phyloP scores from a whole-genome alignment of 331 rosid species.

The Malus hybrid region DNA sequence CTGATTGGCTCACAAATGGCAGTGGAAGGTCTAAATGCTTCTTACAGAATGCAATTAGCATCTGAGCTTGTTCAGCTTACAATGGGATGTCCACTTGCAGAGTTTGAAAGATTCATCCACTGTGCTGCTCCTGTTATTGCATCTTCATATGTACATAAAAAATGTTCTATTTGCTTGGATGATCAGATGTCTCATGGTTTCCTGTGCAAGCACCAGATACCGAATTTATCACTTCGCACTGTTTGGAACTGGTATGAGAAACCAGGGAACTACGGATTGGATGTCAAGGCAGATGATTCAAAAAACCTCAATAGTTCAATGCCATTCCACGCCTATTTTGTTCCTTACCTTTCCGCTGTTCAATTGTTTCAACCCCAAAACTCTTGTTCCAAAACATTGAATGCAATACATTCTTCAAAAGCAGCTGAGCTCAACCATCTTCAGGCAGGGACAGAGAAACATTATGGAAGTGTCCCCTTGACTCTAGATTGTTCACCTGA shows the following conservation, averaged over 20 bases:
- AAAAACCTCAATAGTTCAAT: neutral
- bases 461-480: neutral
- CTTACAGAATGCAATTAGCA: slow-evolving; percentile 9
- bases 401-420: neutral
- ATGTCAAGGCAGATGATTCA: slow-evolving; percentile 2
- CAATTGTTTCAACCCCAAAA: neutral
- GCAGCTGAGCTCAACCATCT: neutral
- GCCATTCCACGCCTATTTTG: neutral
- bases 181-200: neutral
- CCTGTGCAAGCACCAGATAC: slow-evolving; percentile 8
- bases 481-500: neutral
- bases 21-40: neutral
- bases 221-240: slow-evolving; percentile 2
- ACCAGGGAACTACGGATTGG: slow-evolving; percentile 7
- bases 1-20: slow-evolving; percentile 1
- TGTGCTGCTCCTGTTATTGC: slow-evolving; percentile 11
- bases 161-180: neutral
- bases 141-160: neutral
- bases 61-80: slow-evolving; percentile 5
- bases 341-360: slow-evolving; percentile 9
- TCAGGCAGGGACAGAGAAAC: neutral
- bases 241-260: slow-evolving; percentile 13
- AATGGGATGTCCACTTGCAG: slow-evolving; percentile 6
- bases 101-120: slow-evolving; percentile 10
- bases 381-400: neutral